Evolutionary conservation across 768 basidiomycete genomes (phyloP), one percentile per base, ranked within the genome.

Genomic region (Mycena leptocephala): DNA sequence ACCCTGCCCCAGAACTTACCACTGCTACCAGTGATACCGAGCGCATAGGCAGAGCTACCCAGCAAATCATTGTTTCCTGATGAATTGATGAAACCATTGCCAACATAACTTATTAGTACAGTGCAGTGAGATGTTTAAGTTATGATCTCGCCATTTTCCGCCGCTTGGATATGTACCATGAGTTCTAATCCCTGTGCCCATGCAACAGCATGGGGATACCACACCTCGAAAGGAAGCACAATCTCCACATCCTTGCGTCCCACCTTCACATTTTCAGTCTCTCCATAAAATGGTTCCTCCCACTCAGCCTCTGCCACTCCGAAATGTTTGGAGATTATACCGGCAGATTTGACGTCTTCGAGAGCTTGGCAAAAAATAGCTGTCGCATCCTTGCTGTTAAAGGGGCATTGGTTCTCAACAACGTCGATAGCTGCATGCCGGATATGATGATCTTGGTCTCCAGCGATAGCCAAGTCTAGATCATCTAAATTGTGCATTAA

Each of bases 111-210:
- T n/a, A n/a, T n/a, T n/a, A n/a, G n/a, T n/a, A n/a, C n/a, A n/a
- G n/a, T n/a, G n/a, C n/a, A n/a, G n/a, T n/a, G n/a, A n/a, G n/a
- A n/a, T n/a, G n/a, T n/a, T n/a, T n/a, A n/a, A n/a, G n/a, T n/a
- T n/a, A n/a, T n/a, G n/a, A n/a, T n/a, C n/a, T n/a, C n/a, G n/a
- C n/a, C n/a, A n/a, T n/a, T n/a, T n/a, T n/a, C n/a, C n/a, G 58
- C 58, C 0, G 56, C 69, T n/a, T 70, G 69, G 5, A 70, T 61
- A 10, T 43, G 24, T 43, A 61, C 20, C 58, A 70, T 70, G 16
- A 61, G 33, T 30, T 61, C 69, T 4, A 70, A 35, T 32, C 58
- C 69, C 43, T 70, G 69, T 37, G 58, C 58, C 69, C 69, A 70
- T 32, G n/a, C 14, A 22, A 70, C 69, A 18, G 69, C 69, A 4